Conservation (phyloP, 495 filamentous ascomycete genomes). For the Penicillium tannophilum region DNA sequence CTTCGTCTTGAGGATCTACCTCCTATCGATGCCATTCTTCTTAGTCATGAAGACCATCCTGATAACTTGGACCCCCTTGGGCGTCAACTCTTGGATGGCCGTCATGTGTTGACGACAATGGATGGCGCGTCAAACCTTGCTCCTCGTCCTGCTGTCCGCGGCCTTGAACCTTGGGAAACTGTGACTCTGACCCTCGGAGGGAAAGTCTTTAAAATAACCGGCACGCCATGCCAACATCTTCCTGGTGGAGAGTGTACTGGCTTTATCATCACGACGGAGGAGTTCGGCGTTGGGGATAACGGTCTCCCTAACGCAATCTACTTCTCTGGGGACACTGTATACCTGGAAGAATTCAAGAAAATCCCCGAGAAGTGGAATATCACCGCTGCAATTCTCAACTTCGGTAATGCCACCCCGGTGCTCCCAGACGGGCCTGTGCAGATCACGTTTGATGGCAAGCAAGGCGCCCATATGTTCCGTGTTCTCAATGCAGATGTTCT, state of each 20-base stretch:
- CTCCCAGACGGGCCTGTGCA: too few relatives aligned
- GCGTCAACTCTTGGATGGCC: constrained; percentile 48
- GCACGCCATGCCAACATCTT: constrained; percentile 48
- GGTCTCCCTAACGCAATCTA: constrained; percentile 55
- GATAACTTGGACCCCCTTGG: constrained; percentile 39
- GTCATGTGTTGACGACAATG: constrained; percentile 51
- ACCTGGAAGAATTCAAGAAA: constrained; percentile 43
- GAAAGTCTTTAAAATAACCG: constrained; percentile 34
- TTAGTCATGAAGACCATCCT: constrained; percentile 58
- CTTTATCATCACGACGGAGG: constrained; percentile 43
- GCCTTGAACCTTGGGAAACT: constrained; percentile 37
- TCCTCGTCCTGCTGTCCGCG: constrained; percentile 43
- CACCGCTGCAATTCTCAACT: too few relatives aligned
- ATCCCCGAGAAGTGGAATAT: constrained; percentile 20
- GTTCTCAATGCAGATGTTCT: too few relatives aligned
- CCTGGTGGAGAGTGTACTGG: constrained; percentile 52
- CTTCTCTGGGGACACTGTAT: constrained; percentile 58
- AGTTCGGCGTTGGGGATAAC: constrained; percentile 39
- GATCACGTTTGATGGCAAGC: too few relatives aligned
- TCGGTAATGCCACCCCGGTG: too few relatives aligned
- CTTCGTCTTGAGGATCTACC: constrained; percentile 43
- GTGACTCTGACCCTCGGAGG: constrained; percentile 23
- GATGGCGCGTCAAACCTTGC: constrained; percentile 49
- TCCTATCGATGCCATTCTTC: constrained; percentile 52
- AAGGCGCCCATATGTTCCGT: too few relatives aligned